phyloP scores from a whole-genome alignment of 106 monocot species.

The Dendrobium huoshanense region DNA sequence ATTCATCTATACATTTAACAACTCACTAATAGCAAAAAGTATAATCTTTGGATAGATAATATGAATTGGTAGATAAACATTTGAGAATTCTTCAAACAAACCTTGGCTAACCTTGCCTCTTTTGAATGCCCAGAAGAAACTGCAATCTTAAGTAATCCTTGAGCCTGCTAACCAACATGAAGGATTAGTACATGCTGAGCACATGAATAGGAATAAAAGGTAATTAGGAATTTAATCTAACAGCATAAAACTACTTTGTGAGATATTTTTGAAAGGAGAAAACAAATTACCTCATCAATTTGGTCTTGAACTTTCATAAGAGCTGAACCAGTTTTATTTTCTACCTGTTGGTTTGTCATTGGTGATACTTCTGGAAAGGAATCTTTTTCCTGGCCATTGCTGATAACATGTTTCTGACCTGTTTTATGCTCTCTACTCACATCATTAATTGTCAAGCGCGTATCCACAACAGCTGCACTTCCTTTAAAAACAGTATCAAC shows the following conservation, averaged over 20 bases:
- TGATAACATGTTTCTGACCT: conserved; percentile 11
- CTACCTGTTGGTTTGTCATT: conserved; percentile 26
- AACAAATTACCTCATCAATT: conserved; percentile 76
- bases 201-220: background rate
- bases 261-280: background rate
- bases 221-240: background rate
- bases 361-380: conserved; percentile 19
- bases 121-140: conserved; percentile 89
- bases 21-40: background rate
- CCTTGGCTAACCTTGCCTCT: conserved; percentile 93
- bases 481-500: conserved; percentile 16
- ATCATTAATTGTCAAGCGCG: conserved; percentile 16
- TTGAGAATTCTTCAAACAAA: conserved; percentile 23
- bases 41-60: background rate
- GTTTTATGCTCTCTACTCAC: conserved; percentile 29
- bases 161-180: conserved; percentile 62
- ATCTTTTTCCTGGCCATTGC: conserved; percentile 23
- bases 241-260: background rate
- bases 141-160: conserved; percentile 74
- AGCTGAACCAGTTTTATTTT: conserved; percentile 23
- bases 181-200: conserved; percentile 6
- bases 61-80: background rate
- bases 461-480: conserved; percentile 18
- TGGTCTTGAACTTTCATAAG: conserved; percentile 66
- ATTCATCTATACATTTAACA: background rate